Evolutionary conservation across 257 asterid species (phyloP).

Genomic region (Solanum chaucha): DNA sequence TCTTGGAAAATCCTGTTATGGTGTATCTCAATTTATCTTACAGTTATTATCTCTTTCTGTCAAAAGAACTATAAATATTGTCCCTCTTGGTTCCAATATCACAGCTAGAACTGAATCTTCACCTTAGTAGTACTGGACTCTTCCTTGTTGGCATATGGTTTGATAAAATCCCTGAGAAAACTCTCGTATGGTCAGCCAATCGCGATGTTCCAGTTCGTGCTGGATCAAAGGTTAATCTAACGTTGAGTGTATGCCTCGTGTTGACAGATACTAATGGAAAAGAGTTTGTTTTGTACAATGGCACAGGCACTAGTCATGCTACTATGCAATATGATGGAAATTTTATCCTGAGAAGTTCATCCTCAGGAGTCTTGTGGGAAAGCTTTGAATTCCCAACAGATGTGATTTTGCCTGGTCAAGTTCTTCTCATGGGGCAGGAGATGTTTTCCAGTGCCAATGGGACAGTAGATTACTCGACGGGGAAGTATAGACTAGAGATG

Average conservation of each 20-base stretch:
- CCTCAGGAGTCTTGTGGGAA: slow-evolving; percentile 21
- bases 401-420: neutral
- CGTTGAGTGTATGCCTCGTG: neutral
- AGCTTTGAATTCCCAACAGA: slow-evolving; percentile 20
- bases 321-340: too few species aligned
- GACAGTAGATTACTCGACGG: neutral
- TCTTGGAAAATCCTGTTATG: neutral
- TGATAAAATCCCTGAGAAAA: slow-evolving; percentile 13
- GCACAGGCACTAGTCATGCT: too few species aligned
- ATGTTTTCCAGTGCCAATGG: neutral
- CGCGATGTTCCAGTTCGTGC: slow-evolving; percentile 7
- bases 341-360: too few species aligned
- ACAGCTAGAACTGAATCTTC: neutral
- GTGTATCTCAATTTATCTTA: neutral
- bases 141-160: slow-evolving; percentile 33
- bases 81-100: neutral
- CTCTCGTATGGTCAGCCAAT: slow-evolving; percentile 32
- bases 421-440: neutral
- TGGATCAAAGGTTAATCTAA: slow-evolving; percentile 17
- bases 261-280: slow-evolving; percentile 1
- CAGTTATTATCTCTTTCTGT: neutral
- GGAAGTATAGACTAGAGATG: neutral
- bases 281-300: slow-evolving; percentile 2
- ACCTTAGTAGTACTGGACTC: neutral
- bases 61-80: neutral